Evolutionary conservation across 331 rosid species (phyloP).

Genomic region (Arachis monticola): DNA sequence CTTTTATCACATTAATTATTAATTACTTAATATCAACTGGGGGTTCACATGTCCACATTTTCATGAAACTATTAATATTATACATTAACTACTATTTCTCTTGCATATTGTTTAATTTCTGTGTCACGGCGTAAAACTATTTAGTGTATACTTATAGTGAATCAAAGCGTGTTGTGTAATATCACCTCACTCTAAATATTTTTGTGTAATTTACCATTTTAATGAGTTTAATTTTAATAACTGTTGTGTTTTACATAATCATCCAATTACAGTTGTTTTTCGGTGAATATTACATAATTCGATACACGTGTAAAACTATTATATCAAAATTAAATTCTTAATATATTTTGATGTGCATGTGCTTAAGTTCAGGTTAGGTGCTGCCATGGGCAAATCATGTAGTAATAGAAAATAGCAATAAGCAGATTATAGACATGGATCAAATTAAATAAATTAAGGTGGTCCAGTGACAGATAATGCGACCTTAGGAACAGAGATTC

Average conservation of each 20-base stretch:
- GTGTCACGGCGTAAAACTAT: too few relatives aligned
- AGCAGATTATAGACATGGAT: not conserved
- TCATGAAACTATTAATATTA: slow-evolving; percentile 8
- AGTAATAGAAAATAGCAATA: not conserved
- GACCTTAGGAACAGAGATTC: slow-evolving; percentile 32
- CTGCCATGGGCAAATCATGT: not conserved
- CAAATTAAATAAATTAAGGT: slow-evolving; percentile 3
- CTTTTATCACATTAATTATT: slow-evolving; percentile 29
- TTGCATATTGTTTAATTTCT: too few relatives aligned
- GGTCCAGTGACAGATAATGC: slow-evolving; percentile 12
- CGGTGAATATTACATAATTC: too few relatives aligned
- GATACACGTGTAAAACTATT: too few relatives aligned
- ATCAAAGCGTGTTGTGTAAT: too few relatives aligned
- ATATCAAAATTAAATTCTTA: too few relatives aligned
- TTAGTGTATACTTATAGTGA: too few relatives aligned
- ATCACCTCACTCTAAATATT: too few relatives aligned
- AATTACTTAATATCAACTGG: slow-evolving; percentile 24
- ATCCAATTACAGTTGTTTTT: too few relatives aligned
- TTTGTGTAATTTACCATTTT: too few relatives aligned
- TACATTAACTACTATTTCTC: not conserved
- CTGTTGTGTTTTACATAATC: too few relatives aligned
- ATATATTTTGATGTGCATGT: not conserved
- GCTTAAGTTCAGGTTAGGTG: not conserved
- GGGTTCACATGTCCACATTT: slow-evolving; percentile 37
- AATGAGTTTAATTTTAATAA: too few relatives aligned